These are phyloP conservation scores for Parathielavia hyrcaniae DNA, from an alignment of 495 filamentous ascomycete species.

Conservation along the genomic window DNA sequence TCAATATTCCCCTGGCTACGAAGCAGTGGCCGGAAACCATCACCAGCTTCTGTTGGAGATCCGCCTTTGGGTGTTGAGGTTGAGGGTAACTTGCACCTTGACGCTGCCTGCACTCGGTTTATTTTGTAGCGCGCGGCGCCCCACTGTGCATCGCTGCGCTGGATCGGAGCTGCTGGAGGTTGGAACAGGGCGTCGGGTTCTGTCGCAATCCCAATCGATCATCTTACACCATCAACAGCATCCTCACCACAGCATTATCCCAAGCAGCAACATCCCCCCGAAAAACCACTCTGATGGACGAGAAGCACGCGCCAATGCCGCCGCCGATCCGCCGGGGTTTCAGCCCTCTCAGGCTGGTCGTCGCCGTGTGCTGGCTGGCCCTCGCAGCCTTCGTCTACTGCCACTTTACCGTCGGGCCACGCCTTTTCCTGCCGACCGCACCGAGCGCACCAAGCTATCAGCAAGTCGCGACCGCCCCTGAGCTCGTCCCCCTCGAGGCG, in stretches of 20 bases:
- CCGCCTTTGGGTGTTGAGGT: too few relatives aligned
- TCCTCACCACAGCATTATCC: neutral
- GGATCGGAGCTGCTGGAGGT: too few relatives aligned
- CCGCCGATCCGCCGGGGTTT: slow-evolving; percentile 16
- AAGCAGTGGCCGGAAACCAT: too few relatives aligned
- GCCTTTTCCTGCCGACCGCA: neutral
- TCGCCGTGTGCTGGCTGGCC: slow-evolving; percentile 12
- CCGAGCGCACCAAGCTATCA: neutral
- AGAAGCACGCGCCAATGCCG: slow-evolving; percentile 13
- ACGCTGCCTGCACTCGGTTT: too few relatives aligned
- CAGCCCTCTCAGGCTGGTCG: slow-evolving; percentile 8
- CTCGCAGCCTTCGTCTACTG: slow-evolving; percentile 12
- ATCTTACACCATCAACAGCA: neutral
- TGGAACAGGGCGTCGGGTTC: too few relatives aligned
- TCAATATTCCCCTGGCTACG: too few relatives aligned
- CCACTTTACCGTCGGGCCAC: slow-evolving; percentile 1
- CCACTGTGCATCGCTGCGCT: too few relatives aligned
- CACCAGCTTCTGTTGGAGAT: too few relatives aligned
- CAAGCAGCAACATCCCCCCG: neutral
- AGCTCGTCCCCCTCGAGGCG: slow-evolving; percentile 69
- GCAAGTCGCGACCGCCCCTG: neutral
- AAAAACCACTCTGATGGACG: slow-evolving; percentile 14
- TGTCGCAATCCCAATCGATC: too few relatives aligned
- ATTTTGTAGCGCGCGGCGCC: too few relatives aligned
- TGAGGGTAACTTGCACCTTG: too few relatives aligned